phyloP scores from a whole-genome alignment of 805 yeast species.

The Cyberlindnera nakhonratchasimensis region DNA sequence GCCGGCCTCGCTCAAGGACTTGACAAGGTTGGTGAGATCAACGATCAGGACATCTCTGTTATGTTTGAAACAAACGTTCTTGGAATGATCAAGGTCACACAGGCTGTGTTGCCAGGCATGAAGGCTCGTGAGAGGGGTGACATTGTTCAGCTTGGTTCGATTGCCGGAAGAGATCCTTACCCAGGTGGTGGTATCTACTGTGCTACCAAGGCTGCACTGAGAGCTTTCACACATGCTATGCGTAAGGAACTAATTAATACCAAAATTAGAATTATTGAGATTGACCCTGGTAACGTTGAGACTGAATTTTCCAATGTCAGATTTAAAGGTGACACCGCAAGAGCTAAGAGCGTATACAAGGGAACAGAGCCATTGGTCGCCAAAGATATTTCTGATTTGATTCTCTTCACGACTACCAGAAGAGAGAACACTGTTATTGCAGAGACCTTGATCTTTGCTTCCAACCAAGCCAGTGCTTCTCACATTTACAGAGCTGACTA shows the following conservation, averaged over 20 bases:
- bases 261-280: constrained; percentile 58
- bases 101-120: constrained; percentile 68
- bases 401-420: constrained; percentile 51
- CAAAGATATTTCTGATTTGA: constrained; percentile 39
- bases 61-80: constrained; percentile 88
- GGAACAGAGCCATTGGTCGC: constrained; percentile 57
- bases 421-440: constrained; percentile 59
- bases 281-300: constrained; percentile 68
- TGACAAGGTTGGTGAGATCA: constrained; percentile 74
- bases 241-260: constrained; percentile 75
- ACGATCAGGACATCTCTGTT: constrained; percentile 55
- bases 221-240: constrained; percentile 64
- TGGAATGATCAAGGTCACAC: constrained; percentile 82
- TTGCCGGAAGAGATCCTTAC: constrained; percentile 80
- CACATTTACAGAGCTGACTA: constrained; percentile 42
- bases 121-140: constrained; percentile 68
- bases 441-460: constrained; percentile 79
- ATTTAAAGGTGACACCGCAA: constrained; percentile 52
- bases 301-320: constrained; percentile 63
- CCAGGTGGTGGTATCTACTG: constrained; percentile 80
- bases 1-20: constrained; percentile 81
- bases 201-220: constrained; percentile 73
- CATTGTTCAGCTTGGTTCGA: constrained; percentile 70
- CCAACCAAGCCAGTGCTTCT: constrained; percentile 72
- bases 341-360: constrained; percentile 54